Percentiles rank a stretch among this genome's conserved stretches.
phyloP scores from a whole-genome alignment of 2,329 filamentous ascomycete genomes.

The Verticillium dahliae region DNA sequence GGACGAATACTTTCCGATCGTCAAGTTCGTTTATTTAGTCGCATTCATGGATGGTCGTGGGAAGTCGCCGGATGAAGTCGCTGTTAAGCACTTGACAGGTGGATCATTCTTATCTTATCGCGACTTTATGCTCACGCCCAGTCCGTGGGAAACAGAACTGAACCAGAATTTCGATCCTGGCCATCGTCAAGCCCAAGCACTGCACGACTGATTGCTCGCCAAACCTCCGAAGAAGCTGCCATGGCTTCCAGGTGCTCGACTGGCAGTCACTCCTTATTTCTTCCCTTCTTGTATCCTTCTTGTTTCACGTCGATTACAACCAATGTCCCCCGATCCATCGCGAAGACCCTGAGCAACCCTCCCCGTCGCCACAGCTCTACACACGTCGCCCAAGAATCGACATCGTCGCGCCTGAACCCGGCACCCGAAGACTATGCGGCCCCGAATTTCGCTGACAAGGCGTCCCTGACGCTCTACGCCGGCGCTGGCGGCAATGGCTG shows the following conservation, averaged over 20 bases:
- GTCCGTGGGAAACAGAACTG: background rate
- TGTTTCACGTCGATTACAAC: slow-evolving; percentile 25
- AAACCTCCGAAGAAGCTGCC: slow-evolving; percentile 1
- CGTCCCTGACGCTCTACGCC: slow-evolving; percentile 68
- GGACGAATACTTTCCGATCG: no score
- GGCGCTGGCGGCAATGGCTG: slow-evolving; percentile 86
- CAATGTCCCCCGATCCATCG: slow-evolving; percentile 14
- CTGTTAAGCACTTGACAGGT: background rate
- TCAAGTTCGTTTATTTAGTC: no score
- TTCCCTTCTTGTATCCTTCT: slow-evolving; percentile 46
- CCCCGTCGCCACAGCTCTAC: slow-evolving; percentile 10
- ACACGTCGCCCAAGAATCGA: slow-evolving; percentile 9
- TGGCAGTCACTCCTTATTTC: slow-evolving; percentile 26
- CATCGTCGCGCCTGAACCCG: slow-evolving; percentile 64
- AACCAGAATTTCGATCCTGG: background rate
- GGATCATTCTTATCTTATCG: background rate
- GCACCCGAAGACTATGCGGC: slow-evolving; percentile 76
- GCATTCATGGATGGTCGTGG: background rate
- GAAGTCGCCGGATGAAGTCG: background rate
- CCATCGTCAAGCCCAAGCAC: background rate
- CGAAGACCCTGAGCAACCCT: slow-evolving; percentile 13
- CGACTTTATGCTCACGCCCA: background rate
- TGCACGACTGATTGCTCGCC: background rate
- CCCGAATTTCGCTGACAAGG: slow-evolving; percentile 82
- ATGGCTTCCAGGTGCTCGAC: slow-evolving; percentile 35